Conservation (phyloP, 345 rosid species). For the Eucalyptus fibrosa region DNA sequence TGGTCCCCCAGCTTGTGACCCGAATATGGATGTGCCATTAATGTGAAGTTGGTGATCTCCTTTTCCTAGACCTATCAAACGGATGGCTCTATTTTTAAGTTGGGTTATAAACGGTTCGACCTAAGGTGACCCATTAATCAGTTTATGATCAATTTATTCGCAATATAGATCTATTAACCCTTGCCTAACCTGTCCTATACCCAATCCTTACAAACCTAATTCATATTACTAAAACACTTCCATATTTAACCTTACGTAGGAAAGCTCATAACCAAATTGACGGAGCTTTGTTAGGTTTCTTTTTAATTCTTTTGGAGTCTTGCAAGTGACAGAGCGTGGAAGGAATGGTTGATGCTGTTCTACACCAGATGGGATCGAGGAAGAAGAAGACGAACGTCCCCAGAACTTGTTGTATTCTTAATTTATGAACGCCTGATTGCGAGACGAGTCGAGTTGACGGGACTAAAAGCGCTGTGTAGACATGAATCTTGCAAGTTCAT, state of each 20-base stretch:
- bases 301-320: neutral
- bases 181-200: too few relatives aligned
- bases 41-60: neutral
- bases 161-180: too few relatives aligned
- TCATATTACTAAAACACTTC: too few relatives aligned
- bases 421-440: neutral
- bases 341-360: neutral
- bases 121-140: too few relatives aligned
- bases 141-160: too few relatives aligned
- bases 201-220: too few relatives aligned
- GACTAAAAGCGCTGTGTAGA: neutral
- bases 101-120: too few relatives aligned
- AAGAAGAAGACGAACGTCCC: neutral
- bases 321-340: neutral
- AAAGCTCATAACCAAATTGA: too few relatives aligned
- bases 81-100: too few relatives aligned
- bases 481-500: neutral
- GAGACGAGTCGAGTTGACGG: neutral
- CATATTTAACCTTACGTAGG: too few relatives aligned
- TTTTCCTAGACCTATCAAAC: too few relatives aligned
- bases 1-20: neutral
- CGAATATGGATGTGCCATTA: neutral
- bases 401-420: neutral
- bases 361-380: neutral
- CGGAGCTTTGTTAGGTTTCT: neutral